A percentile compares a stretch with the other conserved stretches of the same genome.
Conservation (phyloP, 257 asterid species). For the Solanum gandarillasii region DNA sequence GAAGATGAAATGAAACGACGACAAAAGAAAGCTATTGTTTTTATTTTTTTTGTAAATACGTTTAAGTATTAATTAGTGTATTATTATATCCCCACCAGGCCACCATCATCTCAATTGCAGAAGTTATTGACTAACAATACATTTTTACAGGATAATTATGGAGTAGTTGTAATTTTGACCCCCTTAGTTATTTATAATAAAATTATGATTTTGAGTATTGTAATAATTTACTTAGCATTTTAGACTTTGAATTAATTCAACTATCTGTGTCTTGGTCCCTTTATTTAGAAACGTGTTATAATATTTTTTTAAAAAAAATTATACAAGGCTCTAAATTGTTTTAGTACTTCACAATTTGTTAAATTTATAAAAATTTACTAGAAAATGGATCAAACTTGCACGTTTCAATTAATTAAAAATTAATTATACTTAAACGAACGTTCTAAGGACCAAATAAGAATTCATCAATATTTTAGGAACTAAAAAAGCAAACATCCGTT, state of each 20-base stretch:
- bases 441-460: not conserved
- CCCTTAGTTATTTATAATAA: not conserved
- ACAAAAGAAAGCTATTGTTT: not conserved
- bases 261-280: not conserved
- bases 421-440: not conserved
- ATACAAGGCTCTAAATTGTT: not conserved
- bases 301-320: not conserved
- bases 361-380: not conserved
- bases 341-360: not conserved
- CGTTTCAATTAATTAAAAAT: not conserved
- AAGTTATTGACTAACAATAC: not conserved
- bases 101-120: not conserved
- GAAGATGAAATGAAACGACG: no score
- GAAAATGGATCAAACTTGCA: not conserved
- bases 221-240: not conserved
- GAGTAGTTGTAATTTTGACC: not conserved
- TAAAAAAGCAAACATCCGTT: not conserved
- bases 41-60: not conserved
- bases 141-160: not conserved
- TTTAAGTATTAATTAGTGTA: not conserved
- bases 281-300: not conserved
- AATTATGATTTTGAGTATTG: not conserved
- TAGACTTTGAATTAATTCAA: not conserved
- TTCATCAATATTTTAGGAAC: not conserved
- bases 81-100: not conserved